Evolutionary conservation across 352 stramenopile genomes (phyloP).

Genomic region (Globisporangium iwayamae): DNA sequence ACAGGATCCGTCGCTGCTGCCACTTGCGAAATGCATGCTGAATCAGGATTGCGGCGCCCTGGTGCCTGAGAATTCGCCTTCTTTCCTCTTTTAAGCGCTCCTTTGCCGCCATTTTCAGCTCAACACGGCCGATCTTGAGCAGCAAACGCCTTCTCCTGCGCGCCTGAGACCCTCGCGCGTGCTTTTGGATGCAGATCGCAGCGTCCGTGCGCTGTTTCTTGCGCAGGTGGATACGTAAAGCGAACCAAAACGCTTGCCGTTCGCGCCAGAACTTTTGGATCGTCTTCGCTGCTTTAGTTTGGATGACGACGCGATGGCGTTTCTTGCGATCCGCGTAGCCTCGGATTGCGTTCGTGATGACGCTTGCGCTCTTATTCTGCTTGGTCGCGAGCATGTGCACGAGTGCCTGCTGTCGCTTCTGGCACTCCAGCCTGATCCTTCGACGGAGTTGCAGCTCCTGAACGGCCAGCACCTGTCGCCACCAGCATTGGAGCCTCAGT

Average conservation of each 20-base stretch:
- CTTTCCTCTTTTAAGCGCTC: slow-evolving; percentile 6
- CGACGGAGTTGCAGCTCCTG: slow-evolving; percentile 23
- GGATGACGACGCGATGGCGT: slow-evolving; percentile 4
- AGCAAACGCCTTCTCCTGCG: slow-evolving; percentile 30
- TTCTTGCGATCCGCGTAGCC: slow-evolving; percentile 13
- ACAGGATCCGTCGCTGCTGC: slow-evolving; percentile 27
- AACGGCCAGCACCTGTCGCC: slow-evolving; percentile 37
- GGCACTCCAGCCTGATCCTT: slow-evolving; percentile 33
- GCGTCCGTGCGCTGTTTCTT: slow-evolving; percentile 32
- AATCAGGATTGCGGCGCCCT: slow-evolving; percentile 45
- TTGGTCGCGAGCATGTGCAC: slow-evolving; percentile 40
- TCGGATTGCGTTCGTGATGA: slow-evolving; percentile 43
- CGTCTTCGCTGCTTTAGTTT: slow-evolving; percentile 22
- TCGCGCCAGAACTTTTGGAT: slow-evolving; percentile 59
- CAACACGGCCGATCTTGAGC: slow-evolving; percentile 33
- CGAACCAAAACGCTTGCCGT: slow-evolving; percentile 40
- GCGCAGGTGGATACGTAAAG: slow-evolving; percentile 35
- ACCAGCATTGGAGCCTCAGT: slow-evolving; percentile 54
- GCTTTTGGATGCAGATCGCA: slow-evolving; percentile 43
- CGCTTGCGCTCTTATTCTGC: slow-evolving; percentile 37
- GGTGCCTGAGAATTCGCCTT: slow-evolving; percentile 11
- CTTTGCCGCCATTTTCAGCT: slow-evolving; percentile 15
- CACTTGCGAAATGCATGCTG: slow-evolving; percentile 42
- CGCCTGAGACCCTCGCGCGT: slow-evolving; percentile 29
- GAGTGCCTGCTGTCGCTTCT: slow-evolving; percentile 37